Percentiles rank a stretch among this genome's conserved stretches.
phyloP scores from a whole-genome alignment of 208 protist genomes.

The Trypanosoma scelopori region DNA sequence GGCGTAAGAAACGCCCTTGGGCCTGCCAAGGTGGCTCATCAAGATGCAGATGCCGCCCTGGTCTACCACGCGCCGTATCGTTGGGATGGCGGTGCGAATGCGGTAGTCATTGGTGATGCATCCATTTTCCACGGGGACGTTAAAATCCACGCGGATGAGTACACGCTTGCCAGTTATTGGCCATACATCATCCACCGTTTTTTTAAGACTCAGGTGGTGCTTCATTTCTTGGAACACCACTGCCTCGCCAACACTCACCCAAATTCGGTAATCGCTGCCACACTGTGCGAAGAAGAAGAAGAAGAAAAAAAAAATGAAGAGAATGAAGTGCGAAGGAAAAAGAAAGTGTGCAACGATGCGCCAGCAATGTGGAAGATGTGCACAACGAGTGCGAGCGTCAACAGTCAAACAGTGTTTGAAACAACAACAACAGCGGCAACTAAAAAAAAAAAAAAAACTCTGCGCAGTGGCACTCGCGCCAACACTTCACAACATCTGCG shows the following conservation, averaged over 20 bases:
- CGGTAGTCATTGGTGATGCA: slow-evolving; percentile 93
- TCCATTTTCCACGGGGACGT: slow-evolving; percentile 93
- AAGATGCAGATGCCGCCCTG: slow-evolving; percentile 89
- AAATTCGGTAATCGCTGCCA: too few species aligned
- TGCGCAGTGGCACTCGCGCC: too few species aligned
- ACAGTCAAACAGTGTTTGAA: too few species aligned
- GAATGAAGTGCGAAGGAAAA: slow-evolving; percentile 9
- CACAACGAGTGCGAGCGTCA: too few species aligned
- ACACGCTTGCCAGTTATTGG: slow-evolving; percentile 93
- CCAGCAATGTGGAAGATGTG: too few species aligned
- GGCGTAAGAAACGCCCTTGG: slow-evolving; percentile 87
- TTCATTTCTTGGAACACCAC: slow-evolving; percentile 22
- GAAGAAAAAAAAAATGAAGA: slow-evolving; percentile 1
- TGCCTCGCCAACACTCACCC: neutral
- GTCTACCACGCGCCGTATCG: slow-evolving; percentile 95
- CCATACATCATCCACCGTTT: slow-evolving; percentile 86
- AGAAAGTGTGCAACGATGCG: neutral
- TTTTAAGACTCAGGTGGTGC: slow-evolving; percentile 52
- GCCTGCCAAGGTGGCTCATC: slow-evolving; percentile 97
- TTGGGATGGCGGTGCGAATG: slow-evolving; percentile 95
- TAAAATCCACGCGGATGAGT: slow-evolving; percentile 96
- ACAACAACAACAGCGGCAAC: too few species aligned
- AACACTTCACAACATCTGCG: too few species aligned
- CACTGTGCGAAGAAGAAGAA: neutral
- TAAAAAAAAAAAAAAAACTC: too few species aligned